A percentile compares a stretch with the other conserved stretches of the same genome.
These are phyloP conservation scores for Saturnispora serradocipensis DNA, from an alignment of 805 yeast species.

Conservation along the genomic window DNA sequence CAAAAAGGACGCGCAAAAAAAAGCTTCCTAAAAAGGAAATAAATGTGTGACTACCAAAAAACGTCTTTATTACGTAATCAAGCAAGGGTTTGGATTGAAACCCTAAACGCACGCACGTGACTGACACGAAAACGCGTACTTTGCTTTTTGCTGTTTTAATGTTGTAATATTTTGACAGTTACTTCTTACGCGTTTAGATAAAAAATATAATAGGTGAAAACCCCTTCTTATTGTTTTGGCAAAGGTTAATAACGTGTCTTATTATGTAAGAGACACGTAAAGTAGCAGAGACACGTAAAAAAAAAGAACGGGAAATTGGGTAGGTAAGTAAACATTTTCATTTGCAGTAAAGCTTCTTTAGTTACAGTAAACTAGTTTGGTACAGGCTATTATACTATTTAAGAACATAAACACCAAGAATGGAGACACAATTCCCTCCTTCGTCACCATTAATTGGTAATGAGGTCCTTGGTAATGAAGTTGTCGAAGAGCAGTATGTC, in stretches of 20 bases:
- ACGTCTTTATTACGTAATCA: background rate
- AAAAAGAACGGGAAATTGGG: background rate
- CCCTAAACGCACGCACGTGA: background rate
- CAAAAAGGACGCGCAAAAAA: background rate
- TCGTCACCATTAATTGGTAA: constrained; percentile 25
- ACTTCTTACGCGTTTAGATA: background rate
- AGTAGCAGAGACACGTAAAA: background rate
- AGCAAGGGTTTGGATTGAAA: background rate
- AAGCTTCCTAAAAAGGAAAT: background rate
- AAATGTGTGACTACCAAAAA: background rate
- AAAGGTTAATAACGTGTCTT: background rate
- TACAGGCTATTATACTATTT: background rate
- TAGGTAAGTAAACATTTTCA: background rate
- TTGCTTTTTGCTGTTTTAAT: too few species aligned
- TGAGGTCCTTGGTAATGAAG: background rate
- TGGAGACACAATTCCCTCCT: constrained; percentile 24
- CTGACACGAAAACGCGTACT: background rate
- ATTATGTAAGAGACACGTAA: background rate
- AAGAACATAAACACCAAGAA: background rate
- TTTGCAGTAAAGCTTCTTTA: background rate
- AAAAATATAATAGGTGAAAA: too few species aligned
- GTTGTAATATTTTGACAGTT: too few species aligned
- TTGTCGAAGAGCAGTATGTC: background rate
- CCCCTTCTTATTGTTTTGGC: background rate
- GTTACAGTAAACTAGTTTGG: background rate